phyloP scores from a whole-genome alignment of 2,329 filamentous ascomycete genomes.

The Calycina herbarum region DNA sequence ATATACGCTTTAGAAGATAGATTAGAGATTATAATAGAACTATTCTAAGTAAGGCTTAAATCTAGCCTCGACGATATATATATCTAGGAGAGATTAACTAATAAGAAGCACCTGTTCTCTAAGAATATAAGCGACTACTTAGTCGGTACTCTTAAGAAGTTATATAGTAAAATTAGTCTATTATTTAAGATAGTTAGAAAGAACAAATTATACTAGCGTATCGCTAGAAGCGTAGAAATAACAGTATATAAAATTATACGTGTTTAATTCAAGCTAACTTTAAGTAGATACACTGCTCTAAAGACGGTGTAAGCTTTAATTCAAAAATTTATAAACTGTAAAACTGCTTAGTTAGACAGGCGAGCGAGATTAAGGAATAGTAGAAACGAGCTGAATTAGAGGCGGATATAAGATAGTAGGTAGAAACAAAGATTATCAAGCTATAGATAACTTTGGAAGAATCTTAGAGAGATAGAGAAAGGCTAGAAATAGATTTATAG shows the following conservation, averaged over 20 bases:
- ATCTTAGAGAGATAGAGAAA: slow-evolving; percentile 3
- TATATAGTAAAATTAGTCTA: slow-evolving; percentile 13
- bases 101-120: slow-evolving; percentile 17
- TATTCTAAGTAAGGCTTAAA: slow-evolving; percentile 13
- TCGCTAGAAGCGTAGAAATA: neutral
- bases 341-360: slow-evolving; percentile 12
- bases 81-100: slow-evolving; percentile 10
- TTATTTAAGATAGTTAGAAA: slow-evolving; percentile 14
- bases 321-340: slow-evolving; percentile 12
- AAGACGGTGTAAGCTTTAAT: slow-evolving; percentile 11
- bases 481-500: slow-evolving; percentile 8
- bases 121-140: slow-evolving; percentile 21
- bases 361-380: slow-evolving; percentile 6
- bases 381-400: slow-evolving; percentile 1
- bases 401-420: neutral
- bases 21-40: slow-evolving; percentile 17
- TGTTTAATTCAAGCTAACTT: slow-evolving; percentile 7
- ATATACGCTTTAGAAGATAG: slow-evolving; percentile 13
- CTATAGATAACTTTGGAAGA: neutral
- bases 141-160: slow-evolving; percentile 16
- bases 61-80: slow-evolving; percentile 13
- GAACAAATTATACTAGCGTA: neutral
- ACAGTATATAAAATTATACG: neutral
- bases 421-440: neutral
- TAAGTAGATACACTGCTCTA: slow-evolving; percentile 8